phyloP scores from a whole-genome alignment of 495 filamentous ascomycete genomes.

The Ramalina intermedia region DNA sequence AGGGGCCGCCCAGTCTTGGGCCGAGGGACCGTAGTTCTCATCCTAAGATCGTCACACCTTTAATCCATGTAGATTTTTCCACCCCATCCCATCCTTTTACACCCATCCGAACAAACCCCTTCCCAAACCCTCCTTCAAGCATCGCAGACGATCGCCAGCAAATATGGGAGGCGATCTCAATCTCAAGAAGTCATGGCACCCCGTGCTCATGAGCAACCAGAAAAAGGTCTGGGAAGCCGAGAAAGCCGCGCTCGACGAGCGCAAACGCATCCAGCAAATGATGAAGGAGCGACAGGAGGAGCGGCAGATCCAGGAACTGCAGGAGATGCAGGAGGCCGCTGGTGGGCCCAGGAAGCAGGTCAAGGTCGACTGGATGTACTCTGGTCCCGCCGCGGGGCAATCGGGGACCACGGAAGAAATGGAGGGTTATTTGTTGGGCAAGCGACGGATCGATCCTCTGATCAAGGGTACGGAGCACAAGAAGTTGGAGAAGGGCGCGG shows the following conservation, averaged over 20 bases:
- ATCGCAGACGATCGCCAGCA: conserved; percentile 3
- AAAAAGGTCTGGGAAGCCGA: conserved; percentile 73
- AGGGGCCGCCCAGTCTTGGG: too few species aligned
- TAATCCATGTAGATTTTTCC: too few species aligned
- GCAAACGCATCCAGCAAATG: conserved; percentile 76
- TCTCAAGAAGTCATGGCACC: conserved; percentile 97
- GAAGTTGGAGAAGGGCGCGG: conserved; percentile 69
- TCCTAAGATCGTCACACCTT: too few species aligned
- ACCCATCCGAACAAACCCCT: not conserved
- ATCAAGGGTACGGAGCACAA: conserved; percentile 71
- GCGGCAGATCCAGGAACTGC: conserved; percentile 79
- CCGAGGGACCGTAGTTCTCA: too few species aligned
- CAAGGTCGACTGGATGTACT: conserved; percentile 96
- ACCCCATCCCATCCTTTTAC: too few species aligned
- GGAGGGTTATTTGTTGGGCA: conserved; percentile 87
- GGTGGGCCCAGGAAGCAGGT: conserved; percentile 61
- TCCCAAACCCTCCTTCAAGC: not conserved
- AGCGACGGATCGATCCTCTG: conserved; percentile 74
- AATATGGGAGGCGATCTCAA: conserved; percentile 86
- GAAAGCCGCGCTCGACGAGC: conserved; percentile 85
- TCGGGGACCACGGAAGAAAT: conserved; percentile 78
- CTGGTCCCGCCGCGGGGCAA: conserved; percentile 66
- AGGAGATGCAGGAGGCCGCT: conserved; percentile 75
- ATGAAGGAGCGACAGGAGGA: conserved; percentile 90
- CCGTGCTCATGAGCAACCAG: conserved; percentile 70